phyloP scores from a whole-genome alignment of 2,329 filamentous ascomycete species.

The Lachnellula subtilissima region DNA sequence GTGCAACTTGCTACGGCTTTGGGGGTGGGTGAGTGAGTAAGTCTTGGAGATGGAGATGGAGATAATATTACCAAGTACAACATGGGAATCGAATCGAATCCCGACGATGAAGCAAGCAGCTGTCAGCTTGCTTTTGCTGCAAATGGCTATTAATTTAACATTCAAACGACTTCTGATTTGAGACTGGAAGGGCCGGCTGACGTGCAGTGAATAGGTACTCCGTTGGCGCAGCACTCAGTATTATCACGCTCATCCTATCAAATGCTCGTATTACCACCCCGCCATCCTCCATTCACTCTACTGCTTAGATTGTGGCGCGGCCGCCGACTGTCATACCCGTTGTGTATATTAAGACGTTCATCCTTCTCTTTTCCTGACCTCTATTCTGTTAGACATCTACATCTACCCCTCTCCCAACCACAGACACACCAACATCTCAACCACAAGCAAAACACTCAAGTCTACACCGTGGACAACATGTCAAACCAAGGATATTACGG shows the following conservation, averaged over 20 bases:
- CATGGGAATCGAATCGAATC: too few relatives aligned
- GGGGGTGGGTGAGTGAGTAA: too few relatives aligned
- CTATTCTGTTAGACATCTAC: too few relatives aligned
- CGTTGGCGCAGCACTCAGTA: neutral
- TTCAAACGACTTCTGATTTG: neutral
- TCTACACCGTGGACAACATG: constrained; percentile 16
- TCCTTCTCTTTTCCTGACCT: neutral
- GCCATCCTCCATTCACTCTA: neutral
- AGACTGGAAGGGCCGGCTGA: neutral
- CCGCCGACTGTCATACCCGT: neutral
- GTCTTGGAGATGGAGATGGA: too few relatives aligned
- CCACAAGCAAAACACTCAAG: neutral
- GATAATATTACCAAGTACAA: too few relatives aligned
- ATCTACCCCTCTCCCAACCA: neutral
- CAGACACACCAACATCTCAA: neutral
- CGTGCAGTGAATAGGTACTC: neutral
- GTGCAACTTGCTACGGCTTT: too few relatives aligned
- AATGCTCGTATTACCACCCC: neutral
- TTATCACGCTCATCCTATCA: neutral
- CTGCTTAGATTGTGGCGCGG: neutral
- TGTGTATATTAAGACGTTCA: neutral
- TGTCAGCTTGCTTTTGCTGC: neutral
- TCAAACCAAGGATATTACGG: constrained; percentile 28
- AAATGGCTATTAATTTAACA: neutral
- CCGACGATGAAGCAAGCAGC: neutral